A percentile compares a stretch with the other conserved stretches of the same genome.
These are phyloP conservation scores for Exophiala alcalophila DNA, from an alignment of 2,329 filamentous ascomycete species.

Conservation along the genomic window DNA sequence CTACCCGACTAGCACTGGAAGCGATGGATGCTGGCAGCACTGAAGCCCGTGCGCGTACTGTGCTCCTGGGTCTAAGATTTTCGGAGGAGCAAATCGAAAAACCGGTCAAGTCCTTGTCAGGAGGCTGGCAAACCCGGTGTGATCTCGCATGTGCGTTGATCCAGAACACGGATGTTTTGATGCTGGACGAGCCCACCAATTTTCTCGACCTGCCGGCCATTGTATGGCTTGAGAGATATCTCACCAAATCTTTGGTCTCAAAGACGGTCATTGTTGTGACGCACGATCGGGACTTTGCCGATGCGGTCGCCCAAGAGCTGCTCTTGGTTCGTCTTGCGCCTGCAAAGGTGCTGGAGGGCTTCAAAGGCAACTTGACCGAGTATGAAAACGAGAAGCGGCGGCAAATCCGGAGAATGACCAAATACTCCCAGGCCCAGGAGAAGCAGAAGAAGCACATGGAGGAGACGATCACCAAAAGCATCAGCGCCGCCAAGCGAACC, in stretches of 20 bases:
- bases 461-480: slow-evolving; percentile 70
- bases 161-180: slow-evolving; percentile 71
- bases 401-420: slow-evolving; percentile 64
- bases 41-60: slow-evolving; percentile 26
- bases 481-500: slow-evolving; percentile 70
- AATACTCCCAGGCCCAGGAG: slow-evolving; percentile 79
- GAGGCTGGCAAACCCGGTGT: slow-evolving; percentile 72
- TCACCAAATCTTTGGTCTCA: slow-evolving; percentile 56
- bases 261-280: slow-evolving; percentile 69
- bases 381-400: slow-evolving; percentile 63
- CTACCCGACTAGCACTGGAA: slow-evolving; percentile 23
- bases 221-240: slow-evolving; percentile 76
- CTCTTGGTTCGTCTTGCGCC: slow-evolving; percentile 59
- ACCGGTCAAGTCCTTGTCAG: slow-evolving; percentile 56
- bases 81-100: slow-evolving; percentile 25
- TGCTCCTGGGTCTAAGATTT: slow-evolving; percentile 27
- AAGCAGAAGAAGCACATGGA: slow-evolving; percentile 78
- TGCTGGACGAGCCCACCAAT: slow-evolving; percentile 85
- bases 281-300: slow-evolving; percentile 78
- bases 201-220: slow-evolving; percentile 80
- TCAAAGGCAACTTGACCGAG: slow-evolving; percentile 69
- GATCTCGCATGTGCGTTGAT: slow-evolving; percentile 64
- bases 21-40: slow-evolving; percentile 28
- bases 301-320: slow-evolving; percentile 71
- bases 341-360: slow-evolving; percentile 69